Evolutionary conservation across 495 filamentous ascomycete species (phyloP), one percentile per base, ranked within the genome.

Genomic region (Cercophora scortea): DNA sequence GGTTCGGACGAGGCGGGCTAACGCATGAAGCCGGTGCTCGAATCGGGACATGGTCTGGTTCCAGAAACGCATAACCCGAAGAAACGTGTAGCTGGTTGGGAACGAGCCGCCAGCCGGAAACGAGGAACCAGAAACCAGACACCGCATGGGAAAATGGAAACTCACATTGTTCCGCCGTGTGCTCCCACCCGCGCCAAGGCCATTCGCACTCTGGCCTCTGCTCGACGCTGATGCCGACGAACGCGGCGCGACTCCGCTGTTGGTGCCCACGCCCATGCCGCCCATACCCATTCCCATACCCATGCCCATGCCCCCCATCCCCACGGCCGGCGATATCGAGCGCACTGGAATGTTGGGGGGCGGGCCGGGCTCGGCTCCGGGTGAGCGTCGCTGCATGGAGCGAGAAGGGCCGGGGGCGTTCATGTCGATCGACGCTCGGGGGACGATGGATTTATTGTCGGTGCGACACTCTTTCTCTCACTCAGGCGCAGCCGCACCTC

Each of bases 121-220:
- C n/a, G 15, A 15, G 49, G 16, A 42, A 49, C 6, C 25, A 15
- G 16, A 39, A 39, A 15, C n/a, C 11, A 15, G 40, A 47, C 44
- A 47, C 8, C 17, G 44, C 25, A 18, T 18, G 15, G 16, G 16
- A 47, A 11, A 16, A n/a, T 17, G 40, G 48, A 10, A 45, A 78
- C 77, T 77, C 60, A 80, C 77, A 70, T 77, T 80, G 47, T 64
- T 63, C 53, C 76, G 71, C 52, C 73, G 70, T 42, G 69, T 66
- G 47, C 65, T 68, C 19, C 68, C 70, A 44, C 60, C 61, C 39
- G 63, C 52, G 33, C 49, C 36, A 10, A 38, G 9, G 36, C 36
- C 36, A 38, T 13, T 49, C 12, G 53, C 53, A 17, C 49, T 40
- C 7, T 18, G 57, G n/a, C 50, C 49, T 50, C 48, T 54, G 32